Percentiles rank a stretch among this genome's conserved stretches.
Evolutionary conservation across 345 rosid genomes (phyloP).

Genomic region (Camelina laxa): DNA sequence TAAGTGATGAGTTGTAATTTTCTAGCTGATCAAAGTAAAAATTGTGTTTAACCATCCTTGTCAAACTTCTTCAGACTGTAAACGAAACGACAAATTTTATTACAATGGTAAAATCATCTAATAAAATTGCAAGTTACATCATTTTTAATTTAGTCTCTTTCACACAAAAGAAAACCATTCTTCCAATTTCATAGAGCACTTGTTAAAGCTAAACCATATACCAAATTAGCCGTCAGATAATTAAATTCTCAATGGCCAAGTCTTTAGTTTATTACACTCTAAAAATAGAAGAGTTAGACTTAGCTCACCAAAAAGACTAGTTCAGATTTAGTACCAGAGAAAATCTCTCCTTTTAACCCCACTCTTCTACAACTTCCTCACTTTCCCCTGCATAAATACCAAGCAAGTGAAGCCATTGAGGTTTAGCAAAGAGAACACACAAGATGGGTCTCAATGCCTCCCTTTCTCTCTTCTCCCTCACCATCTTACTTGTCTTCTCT

Average conservation of each 20-base stretch:
- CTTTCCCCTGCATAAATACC: constrained; percentile 36
- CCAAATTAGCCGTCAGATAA: constrained; percentile 26
- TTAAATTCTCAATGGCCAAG: constrained; percentile 30
- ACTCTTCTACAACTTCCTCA: constrained; percentile 27
- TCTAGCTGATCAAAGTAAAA: neutral
- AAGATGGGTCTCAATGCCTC: constrained; percentile 45
- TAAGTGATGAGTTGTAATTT: neutral
- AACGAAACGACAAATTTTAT: neutral
- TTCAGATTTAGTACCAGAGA: constrained; percentile 31
- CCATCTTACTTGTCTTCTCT: constrained; percentile 39
- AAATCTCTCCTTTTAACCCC: constrained; percentile 36
- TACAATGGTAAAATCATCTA: neutral
- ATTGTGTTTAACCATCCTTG: neutral
- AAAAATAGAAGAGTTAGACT: constrained; percentile 43
- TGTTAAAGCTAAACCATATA: neutral
- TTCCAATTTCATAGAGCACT: neutral
- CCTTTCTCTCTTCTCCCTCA: constrained; percentile 31
- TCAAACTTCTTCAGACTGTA: neutral
- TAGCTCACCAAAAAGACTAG: constrained; percentile 33
- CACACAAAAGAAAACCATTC: neutral
- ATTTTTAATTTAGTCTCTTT: neutral
- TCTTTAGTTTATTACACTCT: constrained; percentile 28
- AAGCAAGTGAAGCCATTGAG: constrained; percentile 30
- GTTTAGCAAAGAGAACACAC: constrained; percentile 30
- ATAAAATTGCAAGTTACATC: neutral